phyloP scores from a whole-genome alignment of 768 basidiomycete genomes.

The Cytidiella melzeri region DNA sequence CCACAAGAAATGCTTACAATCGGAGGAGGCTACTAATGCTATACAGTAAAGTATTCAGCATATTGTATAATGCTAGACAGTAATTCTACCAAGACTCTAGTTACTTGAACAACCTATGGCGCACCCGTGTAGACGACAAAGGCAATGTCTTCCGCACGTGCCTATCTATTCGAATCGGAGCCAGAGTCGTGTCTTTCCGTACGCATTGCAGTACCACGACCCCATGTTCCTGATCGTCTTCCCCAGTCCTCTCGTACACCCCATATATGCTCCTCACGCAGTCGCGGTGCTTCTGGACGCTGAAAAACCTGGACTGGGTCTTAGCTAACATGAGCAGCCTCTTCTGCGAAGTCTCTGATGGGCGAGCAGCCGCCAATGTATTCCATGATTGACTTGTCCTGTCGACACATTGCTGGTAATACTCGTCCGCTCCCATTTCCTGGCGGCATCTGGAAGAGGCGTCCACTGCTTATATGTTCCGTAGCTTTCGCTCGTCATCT shows the following conservation, averaged over 20 bases:
- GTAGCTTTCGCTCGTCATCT: slow-evolving; percentile 45
- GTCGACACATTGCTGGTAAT: background rate
- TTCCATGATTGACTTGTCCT: too few species aligned
- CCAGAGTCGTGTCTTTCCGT: too few species aligned
- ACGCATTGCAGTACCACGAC: slow-evolving; percentile 6
- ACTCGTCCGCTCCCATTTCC: slow-evolving; percentile 29
- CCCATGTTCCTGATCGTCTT: slow-evolving; percentile 4
- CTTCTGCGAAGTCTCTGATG: slow-evolving; percentile 21
- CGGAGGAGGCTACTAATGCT: slow-evolving; percentile 19
- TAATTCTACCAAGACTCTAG: too few species aligned
- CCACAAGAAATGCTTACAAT: slow-evolving; percentile 40
- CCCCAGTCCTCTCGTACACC: slow-evolving; percentile 36
- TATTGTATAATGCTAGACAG: background rate
- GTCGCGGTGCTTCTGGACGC: slow-evolving; percentile 28
- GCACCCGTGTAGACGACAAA: too few species aligned
- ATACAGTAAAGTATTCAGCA: slow-evolving; percentile 23
- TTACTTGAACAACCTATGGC: too few species aligned
- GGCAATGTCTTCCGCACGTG: too few species aligned
- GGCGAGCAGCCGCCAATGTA: too few species aligned
- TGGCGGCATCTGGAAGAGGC: slow-evolving; percentile 26
- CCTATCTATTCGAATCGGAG: too few species aligned
- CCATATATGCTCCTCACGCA: slow-evolving; percentile 33
- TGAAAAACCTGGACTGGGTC: slow-evolving; percentile 1
- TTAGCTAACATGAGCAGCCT: slow-evolving; percentile 16
- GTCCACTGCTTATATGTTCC: slow-evolving; percentile 27